Evolutionary conservation across 768 basidiomycete genomes (phyloP).

Genomic region (Gloeopeniophorella convolvens): DNA sequence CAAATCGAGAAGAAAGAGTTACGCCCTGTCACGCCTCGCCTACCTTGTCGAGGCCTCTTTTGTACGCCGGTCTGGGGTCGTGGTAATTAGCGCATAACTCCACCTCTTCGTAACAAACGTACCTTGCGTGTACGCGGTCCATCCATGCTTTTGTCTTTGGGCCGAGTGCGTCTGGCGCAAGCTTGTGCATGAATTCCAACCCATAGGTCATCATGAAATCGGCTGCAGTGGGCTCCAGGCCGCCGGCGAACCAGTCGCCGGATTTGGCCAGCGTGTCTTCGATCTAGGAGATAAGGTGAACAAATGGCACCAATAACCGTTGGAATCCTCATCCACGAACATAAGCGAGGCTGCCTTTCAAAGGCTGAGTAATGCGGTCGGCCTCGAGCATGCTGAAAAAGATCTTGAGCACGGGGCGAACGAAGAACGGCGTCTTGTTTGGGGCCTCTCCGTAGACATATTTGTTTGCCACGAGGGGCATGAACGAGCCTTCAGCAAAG

Average conservation of each 20-base stretch:
- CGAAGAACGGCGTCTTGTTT: slow-evolving; percentile 30
- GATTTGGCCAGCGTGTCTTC: slow-evolving; percentile 32
- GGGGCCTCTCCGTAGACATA: slow-evolving; percentile 29
- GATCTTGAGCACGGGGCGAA: slow-evolving; percentile 31
- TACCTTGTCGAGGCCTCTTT: no score
- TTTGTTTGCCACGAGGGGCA: slow-evolving; percentile 35
- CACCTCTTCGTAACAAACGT: no score
- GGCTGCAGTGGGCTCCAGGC: slow-evolving; percentile 34
- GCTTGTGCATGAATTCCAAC: slow-evolving; percentile 27
- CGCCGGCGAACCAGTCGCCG: slow-evolving; percentile 33
- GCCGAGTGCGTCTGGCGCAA: slow-evolving; percentile 23
- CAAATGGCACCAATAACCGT: not conserved
- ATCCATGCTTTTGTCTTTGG: slow-evolving; percentile 32
- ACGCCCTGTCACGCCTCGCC: no score
- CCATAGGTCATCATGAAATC: slow-evolving; percentile 41
- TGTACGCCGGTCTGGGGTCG: no score
- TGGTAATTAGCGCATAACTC: no score
- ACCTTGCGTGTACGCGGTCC: slow-evolving; percentile 32
- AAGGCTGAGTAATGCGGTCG: not conserved
- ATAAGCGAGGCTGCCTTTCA: no score
- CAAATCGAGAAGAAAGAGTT: no score
- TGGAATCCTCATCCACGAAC: no score
- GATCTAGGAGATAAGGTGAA: slow-evolving; percentile 27
- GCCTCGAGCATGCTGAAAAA: slow-evolving; percentile 28
- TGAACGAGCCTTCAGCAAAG: slow-evolving; percentile 37